Evolutionary conservation across 352 stramenopile genomes (phyloP), one percentile per base, ranked within the genome.

Genomic region (Globisporangium iwayamae): DNA sequence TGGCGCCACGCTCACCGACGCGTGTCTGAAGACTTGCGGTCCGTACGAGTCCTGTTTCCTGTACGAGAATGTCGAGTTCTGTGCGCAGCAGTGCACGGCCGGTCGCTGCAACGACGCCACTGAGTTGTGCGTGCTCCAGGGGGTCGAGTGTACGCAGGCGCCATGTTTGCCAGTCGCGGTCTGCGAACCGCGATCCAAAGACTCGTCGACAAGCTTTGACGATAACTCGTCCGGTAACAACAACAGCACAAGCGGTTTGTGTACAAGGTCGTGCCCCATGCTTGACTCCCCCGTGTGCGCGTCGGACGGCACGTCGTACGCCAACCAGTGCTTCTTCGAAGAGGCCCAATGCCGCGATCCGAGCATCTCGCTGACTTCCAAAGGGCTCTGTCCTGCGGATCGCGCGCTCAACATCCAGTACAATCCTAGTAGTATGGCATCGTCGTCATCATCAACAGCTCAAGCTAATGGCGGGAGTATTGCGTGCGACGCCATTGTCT

Each of bases 291-390:
- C 78, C 11, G 74, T 87, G 14, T 87, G 80, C 32, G 78, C 67
- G 9, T 86, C 78, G 0, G 56, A 87, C 46, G 56, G 58, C 14
- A 63, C 78, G 3, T 78, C 80, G 28, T 89, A 85, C 30, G 70
- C 70, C 2, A 89, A 86, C 57, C 41, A 56, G 30, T 89, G 80
- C 52, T 85, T 80, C 60, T 72, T 89, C 25, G 67, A 83, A n/a
- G 54, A 73, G 58, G 78, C 74, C 3, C 71, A 76, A 50, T 89
- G 78, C 51, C 48, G 32, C n/a, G 28, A 28, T 11, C 55, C 68
- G 4, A 39, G 54, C 4, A 62, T 89, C 11, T 45, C 47, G 9
- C 28, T 86, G 0, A 43, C 46, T 6, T 66, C 53, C 10, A 34
- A 32, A 2, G 66, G 67, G 7, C 59, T 87, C 13, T 89, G 80